Conservation (phyloP, 495 filamentous ascomycete genomes). For the Parathielavia appendiculata region DNA sequence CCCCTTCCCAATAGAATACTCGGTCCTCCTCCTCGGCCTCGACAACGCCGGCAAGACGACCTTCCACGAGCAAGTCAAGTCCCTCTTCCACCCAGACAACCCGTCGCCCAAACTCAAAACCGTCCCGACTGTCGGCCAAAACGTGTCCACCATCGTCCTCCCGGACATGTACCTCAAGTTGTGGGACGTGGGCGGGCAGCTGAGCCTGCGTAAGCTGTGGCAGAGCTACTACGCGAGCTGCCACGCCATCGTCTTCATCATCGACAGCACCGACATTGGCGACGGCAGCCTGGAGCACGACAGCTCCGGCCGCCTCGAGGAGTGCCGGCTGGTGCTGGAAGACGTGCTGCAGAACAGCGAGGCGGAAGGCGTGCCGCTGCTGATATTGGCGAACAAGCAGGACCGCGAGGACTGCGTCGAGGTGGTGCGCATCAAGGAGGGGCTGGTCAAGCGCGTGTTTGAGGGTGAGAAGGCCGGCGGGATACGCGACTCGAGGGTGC, state of each 20-base stretch:
- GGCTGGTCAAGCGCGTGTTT: constrained; percentile 86
- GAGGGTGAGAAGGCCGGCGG: constrained; percentile 83
- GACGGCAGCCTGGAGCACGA: constrained; percentile 62
- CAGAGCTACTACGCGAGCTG: constrained; percentile 90
- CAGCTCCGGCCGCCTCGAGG: constrained; percentile 63
- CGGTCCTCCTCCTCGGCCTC: constrained; percentile 90
- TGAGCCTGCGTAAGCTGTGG: constrained; percentile 84
- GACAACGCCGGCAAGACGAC: constrained; percentile 99
- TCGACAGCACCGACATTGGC: constrained; percentile 88
- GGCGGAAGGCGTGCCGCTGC: constrained; percentile 81
- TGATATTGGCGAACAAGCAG: constrained; percentile 96
- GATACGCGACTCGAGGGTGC: constrained; percentile 80
- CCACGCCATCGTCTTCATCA: constrained; percentile 95
- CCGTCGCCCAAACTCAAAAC: constrained; percentile 61
- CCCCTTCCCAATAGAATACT: constrained; percentile 67
- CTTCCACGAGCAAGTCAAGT: constrained; percentile 91
- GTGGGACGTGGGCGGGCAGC: constrained; percentile 96
- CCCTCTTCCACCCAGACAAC: constrained; percentile 66
- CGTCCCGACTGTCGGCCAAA: constrained; percentile 95
- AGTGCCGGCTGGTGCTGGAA: constrained; percentile 85
- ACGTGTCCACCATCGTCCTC: constrained; percentile 82
- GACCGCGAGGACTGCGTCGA: constrained; percentile 96
- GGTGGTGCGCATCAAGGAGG: constrained; percentile 95
- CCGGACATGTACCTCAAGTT: constrained; percentile 95
- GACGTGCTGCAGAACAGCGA: constrained; percentile 78